A percentile compares a stretch with the other conserved stretches of the same genome.
These are phyloP conservation scores for Trichoderma hamatum DNA, from an alignment of 2,329 filamentous ascomycete species.

Conservation along the genomic window DNA sequence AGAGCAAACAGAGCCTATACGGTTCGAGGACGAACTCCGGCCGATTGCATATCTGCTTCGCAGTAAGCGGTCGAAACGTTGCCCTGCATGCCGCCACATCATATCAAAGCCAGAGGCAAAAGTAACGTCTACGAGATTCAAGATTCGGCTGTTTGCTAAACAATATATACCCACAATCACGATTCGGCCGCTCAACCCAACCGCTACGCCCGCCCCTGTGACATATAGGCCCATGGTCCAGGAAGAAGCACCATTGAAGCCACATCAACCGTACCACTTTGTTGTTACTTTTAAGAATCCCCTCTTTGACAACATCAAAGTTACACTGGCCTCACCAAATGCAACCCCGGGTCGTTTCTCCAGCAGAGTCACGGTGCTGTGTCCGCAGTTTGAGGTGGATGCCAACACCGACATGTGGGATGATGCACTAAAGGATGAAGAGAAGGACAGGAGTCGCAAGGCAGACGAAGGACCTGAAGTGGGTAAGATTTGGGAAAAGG, in stretches of 20 bases:
- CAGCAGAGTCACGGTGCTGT: conserved; percentile 86
- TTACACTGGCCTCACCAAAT: conserved; percentile 83
- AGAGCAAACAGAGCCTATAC: conserved; percentile 56
- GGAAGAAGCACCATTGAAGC: conserved; percentile 49
- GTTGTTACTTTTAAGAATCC: conserved; percentile 91
- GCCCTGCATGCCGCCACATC: conserved; percentile 89
- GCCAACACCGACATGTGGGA: conserved; percentile 89
- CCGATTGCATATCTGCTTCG: conserved; percentile 82
- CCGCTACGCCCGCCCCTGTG: conserved; percentile 41
- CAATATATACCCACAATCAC: conserved; percentile 85
- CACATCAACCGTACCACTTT: conserved; percentile 71
- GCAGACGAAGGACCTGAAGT: conserved; percentile 68
- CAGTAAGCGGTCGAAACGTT: conserved; percentile 92
- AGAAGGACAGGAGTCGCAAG: conserved; percentile 43
- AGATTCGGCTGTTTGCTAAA: conserved; percentile 85
- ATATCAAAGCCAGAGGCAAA: conserved; percentile 93
- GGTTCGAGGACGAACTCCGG: conserved; percentile 73
- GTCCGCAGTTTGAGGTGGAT: conserved; percentile 90
- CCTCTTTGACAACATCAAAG: conserved; percentile 85
- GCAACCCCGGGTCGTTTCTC: conserved; percentile 75
- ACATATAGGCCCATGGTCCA: conserved; percentile 39
- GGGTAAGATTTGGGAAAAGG: conserved; percentile 94
- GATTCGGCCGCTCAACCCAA: conserved; percentile 63
- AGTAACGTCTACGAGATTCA: conserved; percentile 83
- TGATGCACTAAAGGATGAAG: conserved; percentile 72